Percentiles rank a stretch among this genome's conserved stretches.
Conservation (phyloP, 164 flowering plant species). For the Echeveria elegans region DNA sequence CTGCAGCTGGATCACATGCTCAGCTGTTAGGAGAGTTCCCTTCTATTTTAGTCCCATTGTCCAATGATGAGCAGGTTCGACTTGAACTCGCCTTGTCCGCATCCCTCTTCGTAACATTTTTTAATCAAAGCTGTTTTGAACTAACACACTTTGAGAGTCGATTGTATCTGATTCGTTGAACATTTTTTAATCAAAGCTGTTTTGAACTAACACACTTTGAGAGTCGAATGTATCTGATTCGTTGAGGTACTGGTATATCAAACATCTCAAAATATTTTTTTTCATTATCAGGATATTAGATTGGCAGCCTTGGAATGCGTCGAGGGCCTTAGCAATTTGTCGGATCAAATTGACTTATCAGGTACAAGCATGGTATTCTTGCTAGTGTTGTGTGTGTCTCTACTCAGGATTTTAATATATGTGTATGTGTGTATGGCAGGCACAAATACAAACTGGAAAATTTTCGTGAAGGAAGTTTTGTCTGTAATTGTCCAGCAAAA, state of each 20-base stretch:
- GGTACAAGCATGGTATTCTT: conserved; percentile 44
- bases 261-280: not conserved
- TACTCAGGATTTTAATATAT: not conserved
- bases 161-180: too few relatives aligned
- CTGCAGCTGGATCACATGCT: conserved; percentile 20
- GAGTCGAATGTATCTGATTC: too few relatives aligned
- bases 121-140: too few relatives aligned
- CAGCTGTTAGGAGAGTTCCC: conserved; percentile 54
- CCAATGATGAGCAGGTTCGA: conserved; percentile 59
- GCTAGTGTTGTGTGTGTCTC: not conserved
- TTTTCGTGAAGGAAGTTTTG: conserved; percentile 48
- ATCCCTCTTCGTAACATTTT: not conserved
- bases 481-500: conserved; percentile 55
- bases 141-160: too few relatives aligned
- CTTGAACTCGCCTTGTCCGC: not conserved
- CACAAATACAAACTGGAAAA: conserved; percentile 24
- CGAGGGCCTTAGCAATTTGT: conserved; percentile 40
- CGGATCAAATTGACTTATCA: conserved; percentile 24
- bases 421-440: conserved; percentile 30
- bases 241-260: too few relatives aligned
- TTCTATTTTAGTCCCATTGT: conserved; percentile 69
- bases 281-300: conserved; percentile 42
- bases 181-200: too few relatives aligned
- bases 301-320: conserved; percentile 63
- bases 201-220: too few relatives aligned